Base-by-base conservation (phyloP, 202 grass and related monocot species). In the Thinopyrum obtusiflorum region DNA sequence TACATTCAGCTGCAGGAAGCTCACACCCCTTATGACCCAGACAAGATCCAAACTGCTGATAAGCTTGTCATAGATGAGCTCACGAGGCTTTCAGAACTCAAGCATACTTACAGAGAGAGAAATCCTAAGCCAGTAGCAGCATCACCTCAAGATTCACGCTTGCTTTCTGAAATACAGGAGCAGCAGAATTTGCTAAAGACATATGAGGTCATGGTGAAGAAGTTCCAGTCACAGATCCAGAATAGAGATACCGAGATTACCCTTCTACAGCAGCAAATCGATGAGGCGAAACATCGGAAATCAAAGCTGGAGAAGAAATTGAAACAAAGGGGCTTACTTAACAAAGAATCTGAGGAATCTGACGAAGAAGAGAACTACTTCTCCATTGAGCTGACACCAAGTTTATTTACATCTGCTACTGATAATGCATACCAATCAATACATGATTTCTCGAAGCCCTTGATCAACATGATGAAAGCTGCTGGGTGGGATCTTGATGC, bases 391-490 rank as follows among this genome's bases (percentile, higher is more conserved):
- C 79, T 96, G 84, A 98, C 97, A 21, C 97, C 97, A 55, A 91
- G 80, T 88, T 91, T 98, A 61, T 96, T 92, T 82, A 94, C 92
- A 73, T 92, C 89, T 83, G 87, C 97, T 80, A 85, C 94, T 14
- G 93, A 98, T 79, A 89, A 78, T 6, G 68, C 90, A 51, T 98
- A 96, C 73, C 91, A 96, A 83, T 96, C 97, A 0, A 98, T 98
- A 86, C 97, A 98, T 79, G 93, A 96, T 77, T 94, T 98, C 27
- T 94, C 97, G 29, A 98, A 98, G 83, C 90, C 93, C 6, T 68
- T 98, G 67, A 98, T 98, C 81, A 96, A 98, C 69, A 98, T 96
- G 97, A 98, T 98, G 95, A 98, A 98, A 79, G 90, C 90, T 89
- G 93, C 93, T 61, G 88, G 92, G 11, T 98, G 93, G 97, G 97